Evolutionary conservation across 116 monocot genomes (phyloP).

Genomic region (Phalaenopsis hybrid): DNA sequence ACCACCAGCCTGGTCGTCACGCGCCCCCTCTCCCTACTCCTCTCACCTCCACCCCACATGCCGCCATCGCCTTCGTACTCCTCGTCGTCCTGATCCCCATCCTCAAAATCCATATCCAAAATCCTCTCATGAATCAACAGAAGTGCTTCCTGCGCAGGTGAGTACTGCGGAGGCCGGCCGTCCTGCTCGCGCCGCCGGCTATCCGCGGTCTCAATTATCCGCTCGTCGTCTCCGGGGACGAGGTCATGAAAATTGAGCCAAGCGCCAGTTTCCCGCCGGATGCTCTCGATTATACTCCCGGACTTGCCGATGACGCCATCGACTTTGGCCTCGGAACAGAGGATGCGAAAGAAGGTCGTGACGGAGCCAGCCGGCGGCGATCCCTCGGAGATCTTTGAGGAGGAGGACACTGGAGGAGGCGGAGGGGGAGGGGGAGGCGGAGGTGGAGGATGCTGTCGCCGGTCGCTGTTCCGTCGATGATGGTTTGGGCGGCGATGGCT

Average conservation of each 20-base stretch:
- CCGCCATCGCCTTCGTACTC: slow-evolving; percentile 27
- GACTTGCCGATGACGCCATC: slow-evolving; percentile 59
- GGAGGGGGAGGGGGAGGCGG: slow-evolving; percentile 17
- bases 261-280: slow-evolving; percentile 76
- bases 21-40: slow-evolving; percentile 34
- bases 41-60: slow-evolving; percentile 12
- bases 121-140: slow-evolving; percentile 69
- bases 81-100: slow-evolving; percentile 27
- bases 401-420: slow-evolving; percentile 3
- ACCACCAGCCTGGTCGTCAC: slow-evolving; percentile 74
- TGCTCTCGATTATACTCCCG: slow-evolving; percentile 38
- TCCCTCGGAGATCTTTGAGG: slow-evolving; percentile 8
- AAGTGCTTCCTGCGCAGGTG: slow-evolving; percentile 83
- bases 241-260: slow-evolving; percentile 77
- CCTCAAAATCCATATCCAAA: slow-evolving; percentile 36
- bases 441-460: slow-evolving; percentile 15
- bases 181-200: slow-evolving; percentile 58
- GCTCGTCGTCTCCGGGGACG: slow-evolving; percentile 68
- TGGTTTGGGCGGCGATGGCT: slow-evolving; percentile 13
- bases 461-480: slow-evolving; percentile 8
- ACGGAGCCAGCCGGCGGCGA: slow-evolving; percentile 12
- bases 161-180: slow-evolving; percentile 70
- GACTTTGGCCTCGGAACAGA: slow-evolving; percentile 67
- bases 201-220: slow-evolving; percentile 81
- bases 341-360: slow-evolving; percentile 78